Evolutionary conservation across 108 stramenopile species (phyloP).

Genomic region (Nitzschia sp.): DNA sequence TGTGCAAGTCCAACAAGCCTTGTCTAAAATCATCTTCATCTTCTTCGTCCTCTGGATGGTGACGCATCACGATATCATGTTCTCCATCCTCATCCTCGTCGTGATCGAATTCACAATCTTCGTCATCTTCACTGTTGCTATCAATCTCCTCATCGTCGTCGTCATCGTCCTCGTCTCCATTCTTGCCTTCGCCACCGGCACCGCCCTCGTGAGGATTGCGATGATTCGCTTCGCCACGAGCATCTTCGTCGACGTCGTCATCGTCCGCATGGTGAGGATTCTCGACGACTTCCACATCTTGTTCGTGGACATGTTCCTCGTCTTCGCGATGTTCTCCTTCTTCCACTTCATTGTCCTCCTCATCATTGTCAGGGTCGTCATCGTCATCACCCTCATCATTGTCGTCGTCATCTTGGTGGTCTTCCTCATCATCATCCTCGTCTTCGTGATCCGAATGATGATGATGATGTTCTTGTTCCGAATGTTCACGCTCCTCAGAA

Average conservation of each 20-base stretch:
- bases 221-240: constrained; percentile 10
- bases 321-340: constrained; percentile 15
- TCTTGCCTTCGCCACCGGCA: not conserved
- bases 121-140: constrained; percentile 21
- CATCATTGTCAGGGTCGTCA: constrained; percentile 13
- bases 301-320: not conserved
- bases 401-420: constrained; percentile 14
- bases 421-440: constrained; percentile 23
- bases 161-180: constrained; percentile 20
- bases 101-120: constrained; percentile 33
- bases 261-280: constrained; percentile 20
- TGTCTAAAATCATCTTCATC: constrained; percentile 45
- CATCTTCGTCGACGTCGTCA: constrained; percentile 10
- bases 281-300: no score
- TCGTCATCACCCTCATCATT: constrained; percentile 6
- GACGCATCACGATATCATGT: constrained; percentile 17
- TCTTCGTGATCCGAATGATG: not conserved
- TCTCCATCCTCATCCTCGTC: constrained; percentile 38
- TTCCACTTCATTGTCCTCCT: constrained; percentile 20
- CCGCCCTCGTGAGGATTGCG: not conserved
- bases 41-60: constrained; percentile 40
- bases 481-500: not conserved
- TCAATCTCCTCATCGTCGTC: constrained; percentile 24
- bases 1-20: constrained; percentile 32
- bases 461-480: not conserved